Evolutionary conservation across 345 rosid genomes (phyloP).

Genomic region (Sisymbrium altissimum): DNA sequence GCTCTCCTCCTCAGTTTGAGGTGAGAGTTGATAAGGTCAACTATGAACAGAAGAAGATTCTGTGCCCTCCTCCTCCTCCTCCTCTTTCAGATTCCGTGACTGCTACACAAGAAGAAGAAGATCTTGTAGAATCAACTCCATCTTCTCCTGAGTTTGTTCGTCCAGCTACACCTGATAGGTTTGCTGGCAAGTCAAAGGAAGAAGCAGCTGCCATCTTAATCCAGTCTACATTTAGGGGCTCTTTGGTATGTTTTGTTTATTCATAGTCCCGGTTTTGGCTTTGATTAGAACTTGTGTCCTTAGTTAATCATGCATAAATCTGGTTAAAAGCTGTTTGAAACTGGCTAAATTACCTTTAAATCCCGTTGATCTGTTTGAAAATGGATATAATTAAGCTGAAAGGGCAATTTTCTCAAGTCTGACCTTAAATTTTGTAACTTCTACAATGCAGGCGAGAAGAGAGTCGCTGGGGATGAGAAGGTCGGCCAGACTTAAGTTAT

Average conservation of each 20-base stretch:
- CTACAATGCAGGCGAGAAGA: slow-evolving; percentile 59
- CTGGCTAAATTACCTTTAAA: neutral
- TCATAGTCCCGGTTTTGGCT: no score
- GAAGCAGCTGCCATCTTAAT: slow-evolving; percentile 72
- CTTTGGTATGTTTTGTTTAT: slow-evolving; percentile 43
- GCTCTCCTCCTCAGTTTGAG: slow-evolving; percentile 48
- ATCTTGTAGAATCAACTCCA: slow-evolving; percentile 26
- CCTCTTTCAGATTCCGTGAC: slow-evolving; percentile 30
- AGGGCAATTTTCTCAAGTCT: neutral
- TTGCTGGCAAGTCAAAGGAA: slow-evolving; percentile 59
- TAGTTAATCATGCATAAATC: no score
- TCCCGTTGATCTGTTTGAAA: neutral
- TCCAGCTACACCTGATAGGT: slow-evolving; percentile 29
- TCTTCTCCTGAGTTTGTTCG: slow-evolving; percentile 42
- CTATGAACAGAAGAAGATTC: slow-evolving; percentile 37
- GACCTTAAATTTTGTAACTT: slow-evolving; percentile 10
- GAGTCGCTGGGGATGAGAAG: slow-evolving; percentile 67
- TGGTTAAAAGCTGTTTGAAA: no score
- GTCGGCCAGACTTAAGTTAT: slow-evolving; percentile 59
- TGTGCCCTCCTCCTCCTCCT: slow-evolving; percentile 27
- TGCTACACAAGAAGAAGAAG: slow-evolving; percentile 31
- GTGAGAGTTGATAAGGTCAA: slow-evolving; percentile 40
- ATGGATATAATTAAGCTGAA: neutral
- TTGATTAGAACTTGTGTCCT: no score
- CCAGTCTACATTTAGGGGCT: slow-evolving; percentile 79